A percentile compares a stretch with the other conserved stretches of the same genome.
Evolutionary conservation across 768 basidiomycete species (phyloP).

Genomic region (Atractiella rhizophila): DNA sequence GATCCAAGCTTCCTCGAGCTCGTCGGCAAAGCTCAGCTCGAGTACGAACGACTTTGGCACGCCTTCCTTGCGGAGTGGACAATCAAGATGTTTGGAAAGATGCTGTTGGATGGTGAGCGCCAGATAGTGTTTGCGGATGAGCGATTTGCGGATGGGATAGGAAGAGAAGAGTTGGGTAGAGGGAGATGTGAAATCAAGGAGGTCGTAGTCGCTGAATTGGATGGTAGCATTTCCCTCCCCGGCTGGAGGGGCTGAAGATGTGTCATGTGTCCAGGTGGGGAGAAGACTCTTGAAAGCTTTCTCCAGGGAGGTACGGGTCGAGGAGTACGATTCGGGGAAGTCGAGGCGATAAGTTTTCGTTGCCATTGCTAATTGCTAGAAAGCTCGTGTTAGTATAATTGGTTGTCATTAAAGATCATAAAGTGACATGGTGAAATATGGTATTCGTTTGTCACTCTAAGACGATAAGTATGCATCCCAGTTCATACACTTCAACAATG

Average conservation of each 20-base stretch:
- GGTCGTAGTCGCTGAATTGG: slow-evolving; percentile 10
- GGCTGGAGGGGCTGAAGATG: not conserved
- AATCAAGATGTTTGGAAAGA: slow-evolving; percentile 40
- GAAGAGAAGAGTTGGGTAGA: not conserved
- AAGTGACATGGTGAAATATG: too few relatives aligned
- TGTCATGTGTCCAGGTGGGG: slow-evolving; percentile 2
- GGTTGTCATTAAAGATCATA: too few relatives aligned
- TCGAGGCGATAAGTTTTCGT: too few relatives aligned
- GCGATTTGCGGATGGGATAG: slow-evolving; percentile 27
- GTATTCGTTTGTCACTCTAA: too few relatives aligned
- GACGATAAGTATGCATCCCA: too few relatives aligned
- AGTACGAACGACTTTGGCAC: slow-evolving; percentile 57
- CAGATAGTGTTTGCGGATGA: slow-evolving; percentile 85
- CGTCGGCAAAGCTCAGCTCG: slow-evolving; percentile 70
- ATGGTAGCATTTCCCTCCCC: not conserved
- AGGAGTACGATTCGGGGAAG: not conserved
- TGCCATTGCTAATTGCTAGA: too few relatives aligned
- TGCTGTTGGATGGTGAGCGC: slow-evolving; percentile 48
- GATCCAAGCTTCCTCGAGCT: slow-evolving; percentile 71
- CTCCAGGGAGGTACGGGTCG: not conserved
- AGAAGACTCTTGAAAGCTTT: slow-evolving; percentile 4
- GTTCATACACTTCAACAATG: too few relatives aligned
- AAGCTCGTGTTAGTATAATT: too few relatives aligned
- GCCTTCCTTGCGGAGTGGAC: slow-evolving; percentile 29
- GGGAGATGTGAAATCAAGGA: not conserved